Conservation (phyloP, 2,329 filamentous ascomycete species). For the Passalora sequoiae region DNA sequence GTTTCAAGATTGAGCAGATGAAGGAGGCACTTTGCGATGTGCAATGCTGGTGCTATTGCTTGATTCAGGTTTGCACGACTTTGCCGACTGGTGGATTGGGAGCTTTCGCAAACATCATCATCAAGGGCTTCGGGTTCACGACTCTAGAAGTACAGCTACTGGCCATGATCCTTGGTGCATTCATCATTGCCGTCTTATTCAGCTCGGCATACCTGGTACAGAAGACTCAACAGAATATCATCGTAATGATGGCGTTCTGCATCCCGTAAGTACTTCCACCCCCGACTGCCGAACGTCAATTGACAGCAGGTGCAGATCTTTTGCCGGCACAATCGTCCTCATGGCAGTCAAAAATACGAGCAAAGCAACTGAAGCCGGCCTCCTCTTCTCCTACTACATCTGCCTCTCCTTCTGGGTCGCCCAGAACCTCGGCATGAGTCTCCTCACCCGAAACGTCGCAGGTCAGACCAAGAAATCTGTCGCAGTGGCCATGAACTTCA, state of each 20-base stretch:
- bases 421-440: slow-evolving; percentile 27
- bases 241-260: slow-evolving; percentile 61
- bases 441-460: slow-evolving; percentile 55
- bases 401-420: slow-evolving; percentile 73
- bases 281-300: neutral
- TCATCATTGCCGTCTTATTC: slow-evolving; percentile 67
- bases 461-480: slow-evolving; percentile 70
- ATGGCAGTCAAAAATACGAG: slow-evolving; percentile 61
- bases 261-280: slow-evolving; percentile 51
- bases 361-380: slow-evolving; percentile 56
- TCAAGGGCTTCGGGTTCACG: slow-evolving; percentile 62
- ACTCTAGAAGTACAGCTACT: slow-evolving; percentile 65
- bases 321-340: slow-evolving; percentile 65
- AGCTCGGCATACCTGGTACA: slow-evolving; percentile 63
- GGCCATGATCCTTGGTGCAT: slow-evolving; percentile 68
- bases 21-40: slow-evolving; percentile 59
- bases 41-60: slow-evolving; percentile 44
- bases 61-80: slow-evolving; percentile 65
- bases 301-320: slow-evolving; percentile 47
- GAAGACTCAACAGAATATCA: slow-evolving; percentile 62
- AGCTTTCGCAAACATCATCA: slow-evolving; percentile 69
- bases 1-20: slow-evolving; percentile 51
- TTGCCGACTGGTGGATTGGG: slow-evolving; percentile 68
- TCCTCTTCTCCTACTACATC: slow-evolving; percentile 71
- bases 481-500: slow-evolving; percentile 64